A percentile compares a stretch with the other conserved stretches of the same genome.
Evolutionary conservation across 768 basidiomycete genomes (phyloP).

Genomic region (Lyophyllum shimeji): DNA sequence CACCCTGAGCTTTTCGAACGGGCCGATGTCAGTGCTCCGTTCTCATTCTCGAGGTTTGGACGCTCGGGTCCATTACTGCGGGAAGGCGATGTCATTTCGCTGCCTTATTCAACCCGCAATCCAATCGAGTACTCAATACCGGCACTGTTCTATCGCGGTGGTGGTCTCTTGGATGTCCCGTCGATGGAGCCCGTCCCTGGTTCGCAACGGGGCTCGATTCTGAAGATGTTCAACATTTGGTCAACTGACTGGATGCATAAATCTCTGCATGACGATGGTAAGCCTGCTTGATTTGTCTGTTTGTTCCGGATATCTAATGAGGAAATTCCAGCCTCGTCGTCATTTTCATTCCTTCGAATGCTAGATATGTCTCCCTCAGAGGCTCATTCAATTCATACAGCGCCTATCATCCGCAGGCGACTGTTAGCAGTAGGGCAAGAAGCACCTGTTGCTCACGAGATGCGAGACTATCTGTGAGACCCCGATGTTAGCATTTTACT

Average conservation of each 20-base stretch:
- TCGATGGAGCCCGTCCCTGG: conserved; percentile 46
- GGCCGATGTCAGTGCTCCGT: conserved; percentile 92
- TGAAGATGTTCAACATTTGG: conserved; percentile 89
- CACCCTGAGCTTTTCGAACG: conserved; percentile 98
- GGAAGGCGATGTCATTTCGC: conserved; percentile 81
- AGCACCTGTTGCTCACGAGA: conserved; percentile 34
- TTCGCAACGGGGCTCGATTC: conserved; percentile 54
- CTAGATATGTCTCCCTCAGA: conserved; percentile 64
- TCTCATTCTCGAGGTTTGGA: conserved; percentile 84
- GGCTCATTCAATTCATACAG: conserved; percentile 57
- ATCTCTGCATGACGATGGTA: conserved; percentile 69
- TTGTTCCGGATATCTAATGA: not conserved
- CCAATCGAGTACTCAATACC: conserved; percentile 83
- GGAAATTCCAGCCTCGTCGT: conserved; percentile 34
- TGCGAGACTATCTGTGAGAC: conserved; percentile 44
- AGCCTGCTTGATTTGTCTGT: conserved; percentile 16
- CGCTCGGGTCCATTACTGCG: conserved; percentile 79
- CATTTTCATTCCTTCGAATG: conserved; percentile 82
- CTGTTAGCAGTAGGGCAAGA: conserved; percentile 51
- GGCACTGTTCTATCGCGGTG: conserved; percentile 72
- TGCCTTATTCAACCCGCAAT: conserved; percentile 86
- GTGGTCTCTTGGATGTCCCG: conserved; percentile 69
- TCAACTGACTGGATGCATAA: conserved; percentile 73
- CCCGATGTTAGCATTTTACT: not conserved
- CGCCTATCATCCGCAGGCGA: conserved; percentile 59